Evolutionary conservation across 441 rosid genomes (phyloP).

Genomic region (Gossypium aridum): DNA sequence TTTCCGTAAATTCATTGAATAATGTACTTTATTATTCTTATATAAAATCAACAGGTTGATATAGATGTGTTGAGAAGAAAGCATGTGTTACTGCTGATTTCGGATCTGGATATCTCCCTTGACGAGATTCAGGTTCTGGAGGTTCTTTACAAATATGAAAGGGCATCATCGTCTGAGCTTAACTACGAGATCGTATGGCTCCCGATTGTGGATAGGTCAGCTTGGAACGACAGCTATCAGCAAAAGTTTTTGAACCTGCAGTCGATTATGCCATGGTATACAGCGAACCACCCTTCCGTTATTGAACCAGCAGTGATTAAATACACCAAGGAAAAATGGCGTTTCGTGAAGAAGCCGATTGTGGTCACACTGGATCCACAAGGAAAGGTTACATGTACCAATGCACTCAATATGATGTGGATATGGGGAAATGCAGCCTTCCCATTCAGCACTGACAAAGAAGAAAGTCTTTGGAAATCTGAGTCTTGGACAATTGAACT

Average conservation of each 20-base stretch:
- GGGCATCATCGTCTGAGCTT: not conserved
- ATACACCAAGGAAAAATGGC: conserved; percentile 32
- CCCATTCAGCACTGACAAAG: conserved; percentile 27
- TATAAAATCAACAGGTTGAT: conserved; percentile 2
- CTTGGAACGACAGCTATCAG: conserved; percentile 16
- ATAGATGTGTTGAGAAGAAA: conserved; percentile 19
- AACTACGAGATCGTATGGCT: conserved; percentile 31
- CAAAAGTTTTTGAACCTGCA: conserved; percentile 14
- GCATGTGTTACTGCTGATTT: conserved; percentile 31
- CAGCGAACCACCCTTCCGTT: conserved; percentile 22
- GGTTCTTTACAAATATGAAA: conserved; percentile 9
- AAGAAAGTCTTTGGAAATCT: conserved; percentile 27
- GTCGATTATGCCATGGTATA: conserved; percentile 29
- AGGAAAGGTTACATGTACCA: conserved; percentile 24
- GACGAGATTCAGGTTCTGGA: conserved; percentile 21
- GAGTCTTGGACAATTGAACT: conserved; percentile 30
- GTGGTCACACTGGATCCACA: conserved; percentile 1
- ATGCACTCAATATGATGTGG: conserved; percentile 39
- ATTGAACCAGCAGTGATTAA: conserved; percentile 25
- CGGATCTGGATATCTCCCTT: conserved; percentile 24
- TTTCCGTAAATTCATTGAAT: not conserved
- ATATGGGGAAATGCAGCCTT: conserved; percentile 26
- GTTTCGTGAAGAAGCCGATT: conserved; percentile 20
- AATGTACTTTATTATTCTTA: not conserved
- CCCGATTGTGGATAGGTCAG: conserved; percentile 22